Base-by-base conservation (phyloP, 2,329 filamentous ascomycete genomes). In the Fusarium secorum region DNA sequence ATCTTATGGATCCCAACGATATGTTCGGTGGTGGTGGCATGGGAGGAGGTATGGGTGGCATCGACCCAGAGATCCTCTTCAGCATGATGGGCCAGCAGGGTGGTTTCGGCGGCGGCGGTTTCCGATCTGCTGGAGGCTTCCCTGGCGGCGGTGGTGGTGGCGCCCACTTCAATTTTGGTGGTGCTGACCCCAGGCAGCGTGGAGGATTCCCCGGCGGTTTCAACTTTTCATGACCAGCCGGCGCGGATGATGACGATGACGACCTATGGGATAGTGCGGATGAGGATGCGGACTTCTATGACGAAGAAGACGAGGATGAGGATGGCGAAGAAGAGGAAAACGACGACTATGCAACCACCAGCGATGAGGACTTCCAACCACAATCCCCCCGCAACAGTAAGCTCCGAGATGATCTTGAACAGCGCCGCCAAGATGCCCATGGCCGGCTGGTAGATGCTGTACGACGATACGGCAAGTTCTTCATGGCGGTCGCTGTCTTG, bases 1-100 rank as follows among this genome's bases (percentile, higher is more conserved):
- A 99, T 79, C 88, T 98, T 33, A 87, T 96, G 63, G 95, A 98
- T 78, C 93, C 93, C 7, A 87, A 90, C 55, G 95, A 98, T 77
- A 95, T 95, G 89, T 96, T 95, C 75, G 87, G 89, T 58, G 89
- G 89, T 51, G 85, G 87, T 77, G 87, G 86, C 75, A 93, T 94
- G 83, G 80, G 80, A 36, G 88, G 89, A 45, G 90, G 89, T 44
- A 89, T 90, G 83, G 86, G 88, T 76, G 87, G 86, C 76, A 93
- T 95, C 78, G 90, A 93, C 78, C 91, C 91, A 24, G 91, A 93
- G 80, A 90, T 94, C 72, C 83, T 95, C 30, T 94, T 94, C 83
- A 93, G 91, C 82, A 94, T 94, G 91, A 94, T 94, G 90, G 91
- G 91, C 64, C 86, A 86, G 73, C 88, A 88, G 69, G 88, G 85